These are phyloP conservation scores for Phytophthora aleatoria DNA, from an alignment of 352 stramenopile species.

Conservation along the genomic window DNA sequence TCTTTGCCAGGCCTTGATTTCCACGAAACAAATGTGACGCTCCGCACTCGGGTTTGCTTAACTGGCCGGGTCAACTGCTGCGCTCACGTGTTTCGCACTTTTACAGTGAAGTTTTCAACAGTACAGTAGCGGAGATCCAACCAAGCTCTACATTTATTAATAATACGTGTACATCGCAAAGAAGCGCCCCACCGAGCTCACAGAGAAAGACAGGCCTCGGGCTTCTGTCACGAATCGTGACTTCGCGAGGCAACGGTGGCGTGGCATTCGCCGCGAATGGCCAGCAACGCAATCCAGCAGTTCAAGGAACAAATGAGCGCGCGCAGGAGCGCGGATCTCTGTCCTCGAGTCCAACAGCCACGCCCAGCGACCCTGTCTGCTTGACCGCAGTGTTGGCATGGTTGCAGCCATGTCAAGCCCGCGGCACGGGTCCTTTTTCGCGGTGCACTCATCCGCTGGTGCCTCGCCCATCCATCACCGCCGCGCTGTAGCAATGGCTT, in stretches of 20 bases:
- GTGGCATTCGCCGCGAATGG: no score
- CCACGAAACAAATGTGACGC: slow-evolving; percentile 1
- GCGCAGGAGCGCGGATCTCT: not conserved
- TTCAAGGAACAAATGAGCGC: slow-evolving; percentile 17
- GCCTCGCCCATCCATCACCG: slow-evolving; percentile 16
- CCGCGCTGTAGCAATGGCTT: slow-evolving; percentile 13
- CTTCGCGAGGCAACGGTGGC: not conserved
- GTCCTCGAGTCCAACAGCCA: slow-evolving; percentile 12
- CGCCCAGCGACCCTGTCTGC: slow-evolving; percentile 1
- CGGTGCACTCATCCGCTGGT: slow-evolving; percentile 20
- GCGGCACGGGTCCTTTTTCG: slow-evolving; percentile 12
- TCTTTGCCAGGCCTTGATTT: slow-evolving; percentile 19
- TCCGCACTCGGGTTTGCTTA: not conserved
- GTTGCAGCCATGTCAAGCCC: slow-evolving; percentile 10
- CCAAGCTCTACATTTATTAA: not conserved
- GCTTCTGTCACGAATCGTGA: slow-evolving; percentile 9
- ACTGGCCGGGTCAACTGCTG: no score
- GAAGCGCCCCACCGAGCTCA: slow-evolving; percentile 18
- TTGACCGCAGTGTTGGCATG: slow-evolving; percentile 7
- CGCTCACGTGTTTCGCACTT: no score
- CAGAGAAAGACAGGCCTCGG: slow-evolving; percentile 18
- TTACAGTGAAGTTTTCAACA: not conserved
- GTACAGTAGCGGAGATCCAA: not conserved
- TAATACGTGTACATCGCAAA: slow-evolving; percentile 11
- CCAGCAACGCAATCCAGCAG: not conserved